Base-by-base conservation (phyloP, 1,284 basidiomycete species). In the Somion occarium region DNA sequence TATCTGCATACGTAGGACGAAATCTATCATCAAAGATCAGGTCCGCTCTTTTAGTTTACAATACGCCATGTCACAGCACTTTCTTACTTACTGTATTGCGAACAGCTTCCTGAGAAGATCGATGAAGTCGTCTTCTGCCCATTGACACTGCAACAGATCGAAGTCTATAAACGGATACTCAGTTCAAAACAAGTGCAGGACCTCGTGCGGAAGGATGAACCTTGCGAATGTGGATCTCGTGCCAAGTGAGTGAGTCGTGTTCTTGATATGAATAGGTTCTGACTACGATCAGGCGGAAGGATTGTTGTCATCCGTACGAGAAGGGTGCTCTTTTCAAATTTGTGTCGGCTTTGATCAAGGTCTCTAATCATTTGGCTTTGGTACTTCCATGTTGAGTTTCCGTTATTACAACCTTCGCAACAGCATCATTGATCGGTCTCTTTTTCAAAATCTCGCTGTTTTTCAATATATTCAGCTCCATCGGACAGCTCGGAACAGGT, bases 71-170 rank as follows among this genome's bases (percentile, higher is more conserved):
- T n/a, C n/a, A n/a, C n/a, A 51, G 30, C 19, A 13, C 51, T 19
- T 22, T n/a, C 25, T 9, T n/a, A 43, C 15, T 38, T 5, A 13
- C 9, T 7, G 37, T 2, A 24, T 18, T 46, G 34, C 37, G 19
- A 52, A 38, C 58, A 93, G 83, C 74, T 95, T 12, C 92, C 92
- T 0, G 72, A 73, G 56, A 95, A 95, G 71, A 79, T 75, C 0
- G 92, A 95, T 59, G 76, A 91, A 61, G 85, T 94, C n/a, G 89
- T 93, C 4, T 93, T 94, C 62, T 95, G 92, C 62, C 91, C 91
- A 15, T 69, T 95, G 44, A 87, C 88, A 0, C 53, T 69, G 0
- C 75, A 70, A 34, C 92, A 94, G 65, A 76, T 82, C 19, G 61
- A 66, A 11, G 85, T 83, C 0, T 94, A 95, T 68, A 85, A 80